A percentile compares a stretch with the other conserved stretches of the same genome.
Evolutionary conservation across 2,329 filamentous ascomycete species (phyloP).

Genomic region (Blastomyces emzantsi): DNA sequence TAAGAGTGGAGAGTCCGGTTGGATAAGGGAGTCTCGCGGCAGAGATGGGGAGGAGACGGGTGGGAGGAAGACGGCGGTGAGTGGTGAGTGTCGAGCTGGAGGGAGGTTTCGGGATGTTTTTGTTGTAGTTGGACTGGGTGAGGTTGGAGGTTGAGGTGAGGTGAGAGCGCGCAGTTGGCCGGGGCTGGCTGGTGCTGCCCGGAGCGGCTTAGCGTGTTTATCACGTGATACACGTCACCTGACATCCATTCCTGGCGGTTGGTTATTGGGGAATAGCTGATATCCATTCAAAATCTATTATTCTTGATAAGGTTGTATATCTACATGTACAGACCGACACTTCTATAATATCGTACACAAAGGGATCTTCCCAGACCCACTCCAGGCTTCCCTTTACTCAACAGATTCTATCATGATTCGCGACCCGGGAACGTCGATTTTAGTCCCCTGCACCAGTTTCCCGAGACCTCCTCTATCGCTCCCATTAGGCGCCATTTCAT

Average conservation of each 20-base stretch:
- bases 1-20: slow-evolving; percentile 4
- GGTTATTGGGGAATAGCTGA: no score
- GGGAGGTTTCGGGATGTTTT: neutral
- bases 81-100: neutral
- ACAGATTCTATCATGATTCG: slow-evolving; percentile 10
- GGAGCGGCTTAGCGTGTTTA: neutral
- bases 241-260: no score
- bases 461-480: neutral
- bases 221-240: neutral
- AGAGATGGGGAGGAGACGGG: slow-evolving; percentile 2
- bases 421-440: slow-evolving; percentile 18
- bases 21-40: neutral
- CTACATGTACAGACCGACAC: neutral
- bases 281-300: neutral
- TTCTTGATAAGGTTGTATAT: neutral
- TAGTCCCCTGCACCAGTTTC: slow-evolving; percentile 13
- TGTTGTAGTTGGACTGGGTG: neutral
- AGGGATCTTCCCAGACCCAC: neutral
- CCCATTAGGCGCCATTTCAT: neutral
- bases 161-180: neutral
- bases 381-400: neutral
- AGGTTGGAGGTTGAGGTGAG: neutral
- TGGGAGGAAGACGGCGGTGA: neutral
- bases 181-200: neutral
- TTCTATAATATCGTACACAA: slow-evolving; percentile 4